Conservation (phyloP, 2,329 filamentous ascomycete genomes). For the Pestalotiopsis sp. region DNA sequence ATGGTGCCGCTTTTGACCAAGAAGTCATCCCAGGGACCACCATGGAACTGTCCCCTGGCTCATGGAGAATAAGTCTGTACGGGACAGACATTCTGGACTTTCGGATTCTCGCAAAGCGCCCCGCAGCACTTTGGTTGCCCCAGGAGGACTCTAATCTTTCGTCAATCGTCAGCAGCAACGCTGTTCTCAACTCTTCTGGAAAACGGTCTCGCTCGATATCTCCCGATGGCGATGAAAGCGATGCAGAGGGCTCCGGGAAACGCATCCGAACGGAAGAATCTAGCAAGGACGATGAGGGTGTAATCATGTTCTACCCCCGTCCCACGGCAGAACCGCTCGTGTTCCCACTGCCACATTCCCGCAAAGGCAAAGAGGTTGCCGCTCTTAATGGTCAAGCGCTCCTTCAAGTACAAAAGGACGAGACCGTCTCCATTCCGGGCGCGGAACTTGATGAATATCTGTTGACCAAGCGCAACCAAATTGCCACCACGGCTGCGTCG, state of each 20-base stretch:
- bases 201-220: conserved; percentile 55
- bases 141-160: conserved; percentile 29
- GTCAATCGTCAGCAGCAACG: conserved; percentile 31
- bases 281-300: conserved; percentile 45
- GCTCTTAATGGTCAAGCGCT: conserved; percentile 51
- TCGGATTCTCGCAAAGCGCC: conserved; percentile 58
- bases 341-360: conserved; percentile 51
- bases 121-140: conserved; percentile 40
- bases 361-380: conserved; percentile 50
- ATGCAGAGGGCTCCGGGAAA: conserved; percentile 38
- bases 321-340: conserved; percentile 52
- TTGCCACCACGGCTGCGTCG: conserved; percentile 56
- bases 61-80: conserved; percentile 57
- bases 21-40: conserved; percentile 46
- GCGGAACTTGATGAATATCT: conserved; percentile 56
- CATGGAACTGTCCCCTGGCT: conserved; percentile 54
- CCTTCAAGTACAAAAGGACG: conserved; percentile 51
- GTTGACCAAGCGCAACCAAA: conserved; percentile 58
- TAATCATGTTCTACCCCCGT: conserved; percentile 55
- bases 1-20: conserved; percentile 43
- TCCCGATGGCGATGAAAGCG: conserved; percentile 42
- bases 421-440: conserved; percentile 52
- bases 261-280: conserved; percentile 38
- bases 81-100: conserved; percentile 58
- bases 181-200: conserved; percentile 45